These are phyloP conservation scores for Pterocarpus macrocarpus DNA, from an alignment of 306 rosid genomes.

Conservation along the genomic window DNA sequence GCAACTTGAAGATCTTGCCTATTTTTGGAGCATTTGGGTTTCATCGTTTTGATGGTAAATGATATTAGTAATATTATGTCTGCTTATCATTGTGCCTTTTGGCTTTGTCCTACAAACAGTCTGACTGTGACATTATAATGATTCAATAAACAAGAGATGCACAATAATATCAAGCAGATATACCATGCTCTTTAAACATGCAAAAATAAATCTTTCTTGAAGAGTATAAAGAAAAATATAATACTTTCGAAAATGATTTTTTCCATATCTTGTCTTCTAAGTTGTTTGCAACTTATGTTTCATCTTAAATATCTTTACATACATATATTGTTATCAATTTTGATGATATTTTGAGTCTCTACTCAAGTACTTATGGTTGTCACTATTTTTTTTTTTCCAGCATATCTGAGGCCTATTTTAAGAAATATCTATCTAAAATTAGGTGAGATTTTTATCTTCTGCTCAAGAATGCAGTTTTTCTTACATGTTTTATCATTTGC, in stretches of 20 bases:
- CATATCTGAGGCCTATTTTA: constrained; percentile 95
- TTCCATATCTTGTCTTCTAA: background rate
- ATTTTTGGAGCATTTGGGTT: background rate
- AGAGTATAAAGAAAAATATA: background rate
- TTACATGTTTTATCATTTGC: background rate
- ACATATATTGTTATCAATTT: background rate
- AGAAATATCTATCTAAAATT: constrained; percentile 82
- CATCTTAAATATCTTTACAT: background rate
- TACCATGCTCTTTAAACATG: too few relatives aligned
- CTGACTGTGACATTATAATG: background rate
- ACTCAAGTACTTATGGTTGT: constrained; percentile 36
- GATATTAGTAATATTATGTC: background rate
- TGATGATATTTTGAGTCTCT: background rate
- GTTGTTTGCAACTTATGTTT: background rate
- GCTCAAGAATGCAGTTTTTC: background rate
- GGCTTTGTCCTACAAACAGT: background rate
- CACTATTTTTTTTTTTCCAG: constrained; percentile 56
- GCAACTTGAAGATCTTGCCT: constrained; percentile 12
- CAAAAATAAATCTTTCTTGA: background rate
- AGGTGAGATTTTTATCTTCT: constrained; percentile 65
- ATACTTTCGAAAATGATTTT: background rate
- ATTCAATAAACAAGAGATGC: too few relatives aligned
- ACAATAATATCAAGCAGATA: too few relatives aligned
- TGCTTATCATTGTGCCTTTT: constrained; percentile 8
- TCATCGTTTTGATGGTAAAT: constrained; percentile 16